These are phyloP conservation scores for Tetrahymena borealis DNA, from an alignment of 73 alveolate genomes.

Conservation along the genomic window DNA sequence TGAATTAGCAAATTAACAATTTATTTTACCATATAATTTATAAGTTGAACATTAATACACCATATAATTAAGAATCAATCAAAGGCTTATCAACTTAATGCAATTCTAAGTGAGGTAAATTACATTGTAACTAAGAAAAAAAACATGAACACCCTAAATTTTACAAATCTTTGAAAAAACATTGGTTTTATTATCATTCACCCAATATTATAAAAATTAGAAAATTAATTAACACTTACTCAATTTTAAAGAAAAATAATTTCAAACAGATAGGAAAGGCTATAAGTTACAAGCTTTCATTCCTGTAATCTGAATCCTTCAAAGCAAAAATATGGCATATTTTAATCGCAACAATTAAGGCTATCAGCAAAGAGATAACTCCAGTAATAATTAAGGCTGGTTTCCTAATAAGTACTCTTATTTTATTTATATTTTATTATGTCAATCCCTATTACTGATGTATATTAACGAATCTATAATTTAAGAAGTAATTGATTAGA, in stretches of 20 bases:
- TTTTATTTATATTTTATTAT: neutral
- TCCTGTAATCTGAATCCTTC: neutral
- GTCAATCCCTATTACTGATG: neutral
- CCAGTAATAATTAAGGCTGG: neutral
- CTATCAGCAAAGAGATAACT: neutral
- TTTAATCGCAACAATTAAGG: neutral
- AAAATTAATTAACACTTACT: neutral
- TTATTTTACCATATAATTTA: too few species aligned
- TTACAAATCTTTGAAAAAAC: neutral
- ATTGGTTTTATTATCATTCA: neutral
- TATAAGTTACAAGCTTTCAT: neutral
- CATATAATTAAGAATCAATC: too few species aligned
- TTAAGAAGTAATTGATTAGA: too few species aligned
- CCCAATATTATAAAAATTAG: neutral
- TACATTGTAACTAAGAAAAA: neutral
- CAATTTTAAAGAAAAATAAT: neutral
- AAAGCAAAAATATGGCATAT: neutral
- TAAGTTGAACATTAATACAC: too few species aligned
- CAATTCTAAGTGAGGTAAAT: too few species aligned
- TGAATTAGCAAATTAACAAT: too few species aligned
- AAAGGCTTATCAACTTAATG: too few species aligned
- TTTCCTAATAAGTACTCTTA: neutral
- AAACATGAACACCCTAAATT: neutral
- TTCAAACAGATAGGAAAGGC: slow-evolving; percentile 3
- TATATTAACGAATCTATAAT: neutral